Conservation (phyloP, 345 rosid species). For the Acer campestre region DNA sequence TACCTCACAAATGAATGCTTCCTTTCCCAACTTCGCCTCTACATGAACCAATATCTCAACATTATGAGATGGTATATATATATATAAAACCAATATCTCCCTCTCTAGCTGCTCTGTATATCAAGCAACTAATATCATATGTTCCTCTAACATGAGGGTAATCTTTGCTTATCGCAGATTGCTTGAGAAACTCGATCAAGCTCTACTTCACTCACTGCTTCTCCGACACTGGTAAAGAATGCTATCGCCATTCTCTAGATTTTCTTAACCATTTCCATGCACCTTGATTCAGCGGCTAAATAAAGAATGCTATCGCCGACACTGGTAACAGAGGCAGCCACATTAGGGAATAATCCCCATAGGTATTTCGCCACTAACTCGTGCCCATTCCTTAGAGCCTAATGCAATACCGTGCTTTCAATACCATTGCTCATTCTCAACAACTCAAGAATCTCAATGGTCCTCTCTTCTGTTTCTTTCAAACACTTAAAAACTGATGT, state of each 20-base stretch:
- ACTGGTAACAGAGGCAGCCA: background rate
- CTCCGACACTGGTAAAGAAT: too few species aligned
- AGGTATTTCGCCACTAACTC: background rate
- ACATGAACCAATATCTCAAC: background rate
- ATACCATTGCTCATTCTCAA: background rate
- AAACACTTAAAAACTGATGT: background rate
- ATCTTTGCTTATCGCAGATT: too few species aligned
- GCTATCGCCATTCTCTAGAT: too few species aligned
- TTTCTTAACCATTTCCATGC: background rate
- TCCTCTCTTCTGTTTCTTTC: background rate
- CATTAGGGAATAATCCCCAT: background rate
- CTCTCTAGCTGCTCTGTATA: background rate
- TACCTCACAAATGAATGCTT: background rate
- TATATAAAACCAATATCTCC: background rate
- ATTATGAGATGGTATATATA: too few species aligned
- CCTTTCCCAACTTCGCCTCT: background rate
- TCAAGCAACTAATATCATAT: background rate
- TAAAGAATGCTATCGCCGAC: background rate
- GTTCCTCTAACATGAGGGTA: too few species aligned
- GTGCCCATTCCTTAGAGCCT: background rate
- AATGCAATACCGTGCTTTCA: background rate
- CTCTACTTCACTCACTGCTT: too few species aligned
- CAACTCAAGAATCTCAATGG: background rate
- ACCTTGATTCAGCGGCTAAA: slow-evolving; percentile 5
- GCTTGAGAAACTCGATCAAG: too few species aligned